Evolutionary conservation across 2,329 filamentous ascomycete species (phyloP).

Genomic region (Curvularia sp.): DNA sequence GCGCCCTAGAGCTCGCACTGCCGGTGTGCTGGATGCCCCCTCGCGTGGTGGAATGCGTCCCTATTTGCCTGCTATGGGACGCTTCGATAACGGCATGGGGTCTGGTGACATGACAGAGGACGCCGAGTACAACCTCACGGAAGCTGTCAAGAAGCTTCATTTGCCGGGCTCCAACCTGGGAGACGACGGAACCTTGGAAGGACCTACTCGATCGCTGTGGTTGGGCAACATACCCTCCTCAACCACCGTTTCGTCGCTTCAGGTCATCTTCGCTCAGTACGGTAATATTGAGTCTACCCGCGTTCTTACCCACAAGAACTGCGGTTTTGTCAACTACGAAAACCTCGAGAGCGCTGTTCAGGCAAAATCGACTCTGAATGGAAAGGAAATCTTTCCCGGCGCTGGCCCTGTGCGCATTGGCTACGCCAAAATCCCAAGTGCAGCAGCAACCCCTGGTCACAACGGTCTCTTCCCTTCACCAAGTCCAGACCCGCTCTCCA

Average conservation of each 20-base stretch:
- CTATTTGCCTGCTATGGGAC: conserved; percentile 70
- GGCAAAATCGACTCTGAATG: conserved; percentile 86
- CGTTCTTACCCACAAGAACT: conserved; percentile 98
- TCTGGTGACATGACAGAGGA: conserved; percentile 79
- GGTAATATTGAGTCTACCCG: conserved; percentile 89
- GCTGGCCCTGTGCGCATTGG: conserved; percentile 94
- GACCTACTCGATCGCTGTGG: conserved; percentile 92
- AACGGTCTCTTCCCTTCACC: conserved; percentile 89
- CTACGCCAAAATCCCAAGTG: conserved; percentile 93
- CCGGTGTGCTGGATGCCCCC: conserved; percentile 85
- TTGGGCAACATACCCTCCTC: conserved; percentile 97
- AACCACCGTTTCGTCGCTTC: conserved; percentile 92
- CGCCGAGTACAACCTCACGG: conserved; percentile 79
- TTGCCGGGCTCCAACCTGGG: conserved; percentile 66
- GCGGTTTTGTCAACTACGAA: conserved; percentile 98
- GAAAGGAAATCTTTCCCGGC: conserved; percentile 97
- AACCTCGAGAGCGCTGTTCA: conserved; percentile 87
- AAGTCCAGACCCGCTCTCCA: conserved; percentile 83
- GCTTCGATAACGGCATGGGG: conserved; percentile 72
- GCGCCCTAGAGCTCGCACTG: conserved; percentile 87
- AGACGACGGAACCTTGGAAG: conserved; percentile 83
- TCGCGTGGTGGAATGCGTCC: conserved; percentile 68
- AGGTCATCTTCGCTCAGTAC: conserved; percentile 94
- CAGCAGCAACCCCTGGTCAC: conserved; percentile 84
- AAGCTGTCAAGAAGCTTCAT: conserved; percentile 78